These are phyloP conservation scores for Cyclospora cayetanensis DNA, from an alignment of 169 alveolate species.

Conservation along the genomic window DNA sequence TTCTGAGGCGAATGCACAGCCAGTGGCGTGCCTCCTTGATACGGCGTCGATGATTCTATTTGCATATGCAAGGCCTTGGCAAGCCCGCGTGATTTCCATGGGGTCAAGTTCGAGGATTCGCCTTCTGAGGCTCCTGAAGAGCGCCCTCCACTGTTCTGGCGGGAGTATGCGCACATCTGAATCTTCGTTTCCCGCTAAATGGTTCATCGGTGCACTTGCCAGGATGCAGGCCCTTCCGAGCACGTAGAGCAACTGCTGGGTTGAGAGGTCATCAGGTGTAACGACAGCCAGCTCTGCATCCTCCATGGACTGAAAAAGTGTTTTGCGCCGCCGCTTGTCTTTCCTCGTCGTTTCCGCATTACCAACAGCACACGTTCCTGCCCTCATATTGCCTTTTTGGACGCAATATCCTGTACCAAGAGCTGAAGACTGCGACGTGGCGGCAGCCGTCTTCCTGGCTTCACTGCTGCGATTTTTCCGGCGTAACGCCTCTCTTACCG, in stretches of 20 bases:
- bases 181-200: not conserved
- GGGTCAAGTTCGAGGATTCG: not conserved
- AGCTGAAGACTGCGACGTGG: not conserved
- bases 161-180: not conserved
- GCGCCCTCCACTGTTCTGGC: not conserved
- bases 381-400: too few relatives aligned
- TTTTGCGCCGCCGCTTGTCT: not conserved
- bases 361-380: too few relatives aligned
- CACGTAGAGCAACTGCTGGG: not conserved
- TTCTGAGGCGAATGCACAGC: too few relatives aligned
- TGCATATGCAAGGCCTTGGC: constrained; percentile 9
- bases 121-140: not conserved
- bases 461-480: not conserved
- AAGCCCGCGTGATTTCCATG: not conserved
- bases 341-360: too few relatives aligned
- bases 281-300: not conserved
- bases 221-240: not conserved
- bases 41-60: not conserved
- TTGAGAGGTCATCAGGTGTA: not conserved
- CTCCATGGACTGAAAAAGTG: not conserved
- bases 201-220: not conserved
- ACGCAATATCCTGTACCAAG: not conserved
- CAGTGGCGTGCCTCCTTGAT: too few relatives aligned
- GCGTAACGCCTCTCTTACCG: not conserved
- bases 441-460: not conserved